Base-by-base conservation (phyloP, 2,329 filamentous ascomycete genomes). In the Fusarium chuoi region DNA sequence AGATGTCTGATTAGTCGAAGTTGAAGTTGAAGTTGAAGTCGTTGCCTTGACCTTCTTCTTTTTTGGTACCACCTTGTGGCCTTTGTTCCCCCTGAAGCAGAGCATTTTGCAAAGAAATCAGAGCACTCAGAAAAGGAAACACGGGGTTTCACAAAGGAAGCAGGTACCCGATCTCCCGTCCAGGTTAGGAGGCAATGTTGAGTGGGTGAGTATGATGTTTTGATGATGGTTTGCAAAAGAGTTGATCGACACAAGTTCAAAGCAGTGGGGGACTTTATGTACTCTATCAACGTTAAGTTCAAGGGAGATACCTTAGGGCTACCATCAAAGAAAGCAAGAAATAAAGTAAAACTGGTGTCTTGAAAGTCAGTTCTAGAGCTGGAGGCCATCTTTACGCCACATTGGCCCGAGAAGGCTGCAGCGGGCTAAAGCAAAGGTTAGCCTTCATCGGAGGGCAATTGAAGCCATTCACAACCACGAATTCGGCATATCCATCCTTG, bases 21-120 rank as follows among this genome's bases (percentile, higher is more conserved):
- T 17, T 24, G 55, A 39, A 33, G 28, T 17, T 24, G 55, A 39
- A 46, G 41, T 49, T 30, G 74, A 54, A 33, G 28, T 45, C 35
- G 63, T 58, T n/a, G 60, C 65, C 41, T 54, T 39, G 46, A 46
- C 46, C 33, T 56, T 30, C 57, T 72, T 71, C 63, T 71, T 72
- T 59, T 70, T 79, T 61, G 73, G 75, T 48, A 77, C 75, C 60
- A 76, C 59, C 33, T 67, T 67, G 41, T 68, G 74, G n/a, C 75
- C 74, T 64, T 72, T 78, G 51, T 73, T 75, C 59, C 70, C 77
- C 26, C 75, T 52, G 51, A 73, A 75, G 55, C 71, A 71, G 41
- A 81, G 72, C 79, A 82, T 79, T 39, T 67, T 67, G 46, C 44
- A 39, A 38, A 46, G 18, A 33, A 15, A 28, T 18, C 18, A 38